A percentile compares a stretch with the other conserved stretches of the same genome.
Evolutionary conservation across 176 grass and related monocot genomes (phyloP).

Genomic region (Panicum miliaceum): DNA sequence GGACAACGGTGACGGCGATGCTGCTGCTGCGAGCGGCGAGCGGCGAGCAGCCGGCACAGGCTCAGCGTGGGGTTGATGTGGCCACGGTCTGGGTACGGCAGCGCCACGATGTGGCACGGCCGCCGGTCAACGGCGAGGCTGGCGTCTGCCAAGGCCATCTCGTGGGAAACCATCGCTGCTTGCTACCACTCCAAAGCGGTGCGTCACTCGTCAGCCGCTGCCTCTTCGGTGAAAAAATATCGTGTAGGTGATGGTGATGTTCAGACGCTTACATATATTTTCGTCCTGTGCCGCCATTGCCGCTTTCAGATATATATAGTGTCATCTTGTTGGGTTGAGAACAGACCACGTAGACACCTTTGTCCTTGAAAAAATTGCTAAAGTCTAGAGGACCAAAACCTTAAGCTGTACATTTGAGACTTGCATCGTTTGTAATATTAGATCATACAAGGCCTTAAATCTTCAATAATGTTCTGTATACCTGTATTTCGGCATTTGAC

Average conservation of each 20-base stretch:
- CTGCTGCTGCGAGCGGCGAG: not conserved
- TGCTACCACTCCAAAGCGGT: not conserved
- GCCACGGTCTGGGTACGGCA: not conserved
- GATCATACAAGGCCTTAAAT: not conserved
- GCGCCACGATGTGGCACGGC: not conserved
- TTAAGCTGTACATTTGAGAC: not conserved
- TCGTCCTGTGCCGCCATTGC: not conserved
- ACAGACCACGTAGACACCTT: not conserved
- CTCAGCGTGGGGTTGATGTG: not conserved
- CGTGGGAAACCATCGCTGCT: not conserved
- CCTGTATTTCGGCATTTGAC: not conserved
- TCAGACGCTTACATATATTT: not conserved
- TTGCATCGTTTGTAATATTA: not conserved
- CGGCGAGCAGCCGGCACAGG: not conserved
- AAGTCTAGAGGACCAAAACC: not conserved
- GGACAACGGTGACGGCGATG: conserved; percentile 44
- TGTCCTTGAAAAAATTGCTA: not conserved
- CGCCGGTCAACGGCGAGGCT: not conserved
- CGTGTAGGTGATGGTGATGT: not conserved
- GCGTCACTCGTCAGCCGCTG: not conserved
- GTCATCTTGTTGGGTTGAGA: not conserved
- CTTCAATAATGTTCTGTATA: not conserved
- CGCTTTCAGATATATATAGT: not conserved
- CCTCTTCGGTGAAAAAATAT: not conserved
- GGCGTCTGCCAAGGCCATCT: not conserved